phyloP scores from a whole-genome alignment of 768 basidiomycete species.

The Boletellus ananiceps region DNA sequence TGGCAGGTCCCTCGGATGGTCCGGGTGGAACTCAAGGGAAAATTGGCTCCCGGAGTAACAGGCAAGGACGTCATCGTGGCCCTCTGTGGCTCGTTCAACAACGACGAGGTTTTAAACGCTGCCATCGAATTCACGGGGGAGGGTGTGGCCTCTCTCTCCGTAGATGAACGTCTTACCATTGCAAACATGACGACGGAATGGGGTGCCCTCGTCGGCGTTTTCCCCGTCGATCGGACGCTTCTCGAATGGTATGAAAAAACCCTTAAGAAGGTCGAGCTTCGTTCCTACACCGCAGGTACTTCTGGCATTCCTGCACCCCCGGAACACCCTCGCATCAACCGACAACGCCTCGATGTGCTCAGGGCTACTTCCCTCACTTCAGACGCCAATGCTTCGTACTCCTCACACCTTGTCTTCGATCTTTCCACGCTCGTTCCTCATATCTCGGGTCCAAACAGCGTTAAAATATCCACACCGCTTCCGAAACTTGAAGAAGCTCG shows the following conservation, averaged over 20 bases:
- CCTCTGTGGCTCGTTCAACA: constrained; percentile 91
- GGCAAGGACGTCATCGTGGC: constrained; percentile 99
- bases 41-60: constrained; percentile 82
- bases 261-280: constrained; percentile 67
- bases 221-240: constrained; percentile 83
- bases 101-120: constrained; percentile 93
- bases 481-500: constrained; percentile 69
- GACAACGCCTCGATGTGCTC: constrained; percentile 61
- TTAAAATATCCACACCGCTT: constrained; percentile 93
- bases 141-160: constrained; percentile 67
- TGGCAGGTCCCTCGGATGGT: constrained; percentile 99
- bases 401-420: constrained; percentile 86
- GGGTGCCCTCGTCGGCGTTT: constrained; percentile 95
- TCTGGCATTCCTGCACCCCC: constrained; percentile 60
- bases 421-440: constrained; percentile 92
- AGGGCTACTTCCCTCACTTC: constrained; percentile 52
- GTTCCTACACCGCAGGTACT: constrained; percentile 59
- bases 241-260: constrained; percentile 81
- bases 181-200: constrained; percentile 99
- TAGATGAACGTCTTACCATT: constrained; percentile 94
- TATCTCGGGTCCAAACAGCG: constrained; percentile 95
- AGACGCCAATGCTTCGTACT: constrained; percentile 75
- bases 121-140: constrained; percentile 96
- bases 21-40: constrained; percentile 85
- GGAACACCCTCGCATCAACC: constrained; percentile 84